A percentile compares a stretch with the other conserved stretches of the same genome.
phyloP scores from a whole-genome alignment of 164 flowering plant species.

The Buxus sempervirens region DNA sequence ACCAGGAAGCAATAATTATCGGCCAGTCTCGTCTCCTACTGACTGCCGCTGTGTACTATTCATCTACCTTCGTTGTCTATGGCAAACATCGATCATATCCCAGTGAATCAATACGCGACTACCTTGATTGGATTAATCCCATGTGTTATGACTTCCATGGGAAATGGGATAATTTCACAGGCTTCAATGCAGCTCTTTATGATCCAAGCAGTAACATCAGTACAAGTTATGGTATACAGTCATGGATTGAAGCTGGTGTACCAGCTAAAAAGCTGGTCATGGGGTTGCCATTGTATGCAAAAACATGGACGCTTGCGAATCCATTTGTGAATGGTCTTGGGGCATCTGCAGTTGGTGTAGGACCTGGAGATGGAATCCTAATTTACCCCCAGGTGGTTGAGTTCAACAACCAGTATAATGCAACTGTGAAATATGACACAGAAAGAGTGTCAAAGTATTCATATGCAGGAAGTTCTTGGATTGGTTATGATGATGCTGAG shows the following conservation, averaged over 20 bases:
- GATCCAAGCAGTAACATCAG: too few species aligned
- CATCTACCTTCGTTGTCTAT: conserved; percentile 1
- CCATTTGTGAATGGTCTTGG: conserved; percentile 12
- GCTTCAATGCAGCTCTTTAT: too few species aligned
- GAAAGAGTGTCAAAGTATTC: too few species aligned
- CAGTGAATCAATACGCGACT: background rate
- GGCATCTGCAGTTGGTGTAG: too few species aligned
- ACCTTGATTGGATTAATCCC: conserved; percentile 16
- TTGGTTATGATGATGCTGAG: conserved; percentile 37
- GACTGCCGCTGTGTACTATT: conserved; percentile 17
- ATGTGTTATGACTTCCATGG: too few species aligned
- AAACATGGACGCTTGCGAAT: conserved; percentile 22
- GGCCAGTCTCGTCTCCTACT: conserved; percentile 1
- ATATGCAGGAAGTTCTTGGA: too few species aligned
- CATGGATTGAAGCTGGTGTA: too few species aligned
- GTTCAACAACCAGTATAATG: conserved; percentile 23
- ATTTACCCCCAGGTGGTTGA: conserved; percentile 7
- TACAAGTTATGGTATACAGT: too few species aligned
- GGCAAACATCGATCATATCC: conserved; percentile 10
- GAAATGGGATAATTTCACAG: conserved; percentile 20
- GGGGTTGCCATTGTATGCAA: conserved; percentile 22
- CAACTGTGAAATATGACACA: too few species aligned
- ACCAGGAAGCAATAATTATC: conserved; percentile 2
- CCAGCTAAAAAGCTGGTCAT: too few species aligned
- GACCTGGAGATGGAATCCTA: too few species aligned